A percentile compares a stretch with the other conserved stretches of the same genome.
These are phyloP conservation scores for Lathyrus sativus DNA, from an alignment of 306 rosid species.

Conservation along the genomic window DNA sequence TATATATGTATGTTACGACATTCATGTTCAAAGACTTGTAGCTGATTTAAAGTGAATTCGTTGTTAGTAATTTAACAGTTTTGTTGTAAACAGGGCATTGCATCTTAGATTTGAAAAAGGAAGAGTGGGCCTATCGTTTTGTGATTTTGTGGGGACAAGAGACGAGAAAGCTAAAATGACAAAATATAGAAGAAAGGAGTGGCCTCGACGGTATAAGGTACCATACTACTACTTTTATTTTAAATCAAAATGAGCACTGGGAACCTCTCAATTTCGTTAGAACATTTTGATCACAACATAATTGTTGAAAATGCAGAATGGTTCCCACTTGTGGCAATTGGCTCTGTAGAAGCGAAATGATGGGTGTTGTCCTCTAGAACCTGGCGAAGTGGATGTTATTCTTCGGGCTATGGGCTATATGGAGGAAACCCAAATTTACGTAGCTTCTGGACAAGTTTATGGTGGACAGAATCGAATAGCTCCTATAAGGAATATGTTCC, in stretches of 20 bases:
- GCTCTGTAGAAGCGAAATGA: constrained; percentile 84
- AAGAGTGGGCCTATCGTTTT: too few relatives aligned
- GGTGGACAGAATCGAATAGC: constrained; percentile 99
- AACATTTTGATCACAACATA: constrained; percentile 30
- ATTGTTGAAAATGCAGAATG: constrained; percentile 70
- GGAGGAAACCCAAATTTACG: constrained; percentile 95
- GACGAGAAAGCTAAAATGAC: too few relatives aligned
- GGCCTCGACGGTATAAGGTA: too few relatives aligned
- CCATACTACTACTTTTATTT: too few relatives aligned
- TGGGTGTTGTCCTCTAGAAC: too few relatives aligned
- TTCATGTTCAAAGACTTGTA: constrained; percentile 35
- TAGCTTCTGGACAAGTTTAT: constrained; percentile 97
- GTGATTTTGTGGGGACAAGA: too few relatives aligned
- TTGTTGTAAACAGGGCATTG: constrained; percentile 75
- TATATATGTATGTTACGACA: constrained; percentile 77
- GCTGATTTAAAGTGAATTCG: constrained; percentile 27
- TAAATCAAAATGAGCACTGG: too few relatives aligned
- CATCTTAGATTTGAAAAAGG: constrained; percentile 71
- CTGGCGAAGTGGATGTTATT: too few relatives aligned
- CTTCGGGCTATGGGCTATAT: constrained; percentile 69
- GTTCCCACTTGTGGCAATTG: constrained; percentile 97
- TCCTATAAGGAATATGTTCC: constrained; percentile 92
- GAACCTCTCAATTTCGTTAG: constrained; percentile 41
- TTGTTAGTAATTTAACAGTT: too few relatives aligned
- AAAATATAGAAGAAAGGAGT: too few relatives aligned